These are phyloP conservation scores for Phytophthora ohioensis DNA, from an alignment of 352 stramenopile species.

Conservation along the genomic window DNA sequence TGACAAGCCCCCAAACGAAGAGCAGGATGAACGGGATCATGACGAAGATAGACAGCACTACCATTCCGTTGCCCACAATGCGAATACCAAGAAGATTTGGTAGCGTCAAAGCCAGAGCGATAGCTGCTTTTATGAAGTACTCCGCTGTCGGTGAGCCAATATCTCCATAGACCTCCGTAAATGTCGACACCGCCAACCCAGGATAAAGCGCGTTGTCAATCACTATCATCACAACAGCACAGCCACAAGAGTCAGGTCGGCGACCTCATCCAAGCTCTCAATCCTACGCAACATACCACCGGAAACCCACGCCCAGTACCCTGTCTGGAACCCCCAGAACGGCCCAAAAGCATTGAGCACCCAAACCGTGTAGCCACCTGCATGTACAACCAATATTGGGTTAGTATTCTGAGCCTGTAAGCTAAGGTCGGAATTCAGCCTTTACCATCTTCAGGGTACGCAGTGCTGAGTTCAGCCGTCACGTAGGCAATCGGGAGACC, in stretches of 20 bases:
- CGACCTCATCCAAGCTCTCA: neutral
- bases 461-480: constrained; percentile 92
- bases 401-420: neutral
- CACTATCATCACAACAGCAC: constrained; percentile 34
- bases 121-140: constrained; percentile 59
- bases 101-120: constrained; percentile 50
- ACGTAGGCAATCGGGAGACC: constrained; percentile 92
- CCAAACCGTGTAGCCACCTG: constrained; percentile 90
- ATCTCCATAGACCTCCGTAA: constrained; percentile 55
- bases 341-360: constrained; percentile 92
- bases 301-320: constrained; percentile 87
- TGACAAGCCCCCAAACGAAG: constrained; percentile 48
- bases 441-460: constrained; percentile 84
- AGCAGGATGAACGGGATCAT: constrained; percentile 93
- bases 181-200: constrained; percentile 68
- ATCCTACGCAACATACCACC: constrained; percentile 35
- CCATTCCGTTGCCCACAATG: constrained; percentile 85
- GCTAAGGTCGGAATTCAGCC: neutral
- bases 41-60: constrained; percentile 87
- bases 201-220: constrained; percentile 96
- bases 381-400: neutral
- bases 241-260: neutral
- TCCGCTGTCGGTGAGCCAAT: constrained; percentile 40
- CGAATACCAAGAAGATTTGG: constrained; percentile 74
- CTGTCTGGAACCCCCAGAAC: constrained; percentile 88